These are phyloP conservation scores for Russula vinacea DNA, from an alignment of 768 basidiomycete genomes.

Conservation along the genomic window DNA sequence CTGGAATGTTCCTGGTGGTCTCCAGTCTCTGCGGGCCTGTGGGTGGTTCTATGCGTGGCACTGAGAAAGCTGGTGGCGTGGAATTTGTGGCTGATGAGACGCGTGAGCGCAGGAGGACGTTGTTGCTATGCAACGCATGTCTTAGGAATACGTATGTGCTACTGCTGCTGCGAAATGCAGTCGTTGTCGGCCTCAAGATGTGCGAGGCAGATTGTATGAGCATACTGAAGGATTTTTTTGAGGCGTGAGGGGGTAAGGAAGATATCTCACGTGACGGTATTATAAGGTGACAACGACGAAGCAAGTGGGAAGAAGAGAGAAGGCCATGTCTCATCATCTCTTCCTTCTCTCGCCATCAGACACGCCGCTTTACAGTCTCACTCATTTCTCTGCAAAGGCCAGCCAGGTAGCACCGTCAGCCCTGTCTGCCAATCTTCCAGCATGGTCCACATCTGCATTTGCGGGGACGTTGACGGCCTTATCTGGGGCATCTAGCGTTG, in stretches of 20 bases:
- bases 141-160: neutral
- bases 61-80: constrained; percentile 21
- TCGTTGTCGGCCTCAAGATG: neutral
- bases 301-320: neutral
- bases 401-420: constrained; percentile 57
- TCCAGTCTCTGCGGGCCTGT: neutral
- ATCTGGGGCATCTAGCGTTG: constrained; percentile 77
- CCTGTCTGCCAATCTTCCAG: constrained; percentile 77
- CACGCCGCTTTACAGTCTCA: constrained; percentile 79
- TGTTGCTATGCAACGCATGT: neutral
- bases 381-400: constrained; percentile 79
- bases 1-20: constrained; percentile 26
- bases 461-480: constrained; percentile 84
- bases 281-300: neutral
- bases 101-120: neutral
- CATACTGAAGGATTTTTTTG: neutral
- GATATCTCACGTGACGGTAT: constrained; percentile 8
- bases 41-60: constrained; percentile 31
- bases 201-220: neutral
- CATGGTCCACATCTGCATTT: constrained; percentile 89
- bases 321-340: constrained; percentile 78
- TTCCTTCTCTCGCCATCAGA: constrained; percentile 84
- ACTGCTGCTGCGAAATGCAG: neutral
- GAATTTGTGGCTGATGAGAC: constrained; percentile 26
- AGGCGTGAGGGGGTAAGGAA: too few species aligned